Evolutionary conservation across 768 basidiomycete genomes (phyloP).

Genomic region (Leucocoprinus birnbaumii): DNA sequence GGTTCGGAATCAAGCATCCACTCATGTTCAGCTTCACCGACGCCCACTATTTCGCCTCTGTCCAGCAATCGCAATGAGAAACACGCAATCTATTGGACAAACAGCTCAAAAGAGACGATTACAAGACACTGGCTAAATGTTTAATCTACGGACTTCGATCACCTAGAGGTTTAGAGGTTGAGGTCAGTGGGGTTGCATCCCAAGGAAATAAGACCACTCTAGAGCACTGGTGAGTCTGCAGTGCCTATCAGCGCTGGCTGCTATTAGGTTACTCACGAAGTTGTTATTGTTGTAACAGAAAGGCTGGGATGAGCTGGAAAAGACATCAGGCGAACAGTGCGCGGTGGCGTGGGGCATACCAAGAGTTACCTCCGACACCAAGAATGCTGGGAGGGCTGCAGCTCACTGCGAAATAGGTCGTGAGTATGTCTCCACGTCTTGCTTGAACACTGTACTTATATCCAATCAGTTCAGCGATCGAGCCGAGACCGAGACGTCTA

Average conservation of each 20-base stretch:
- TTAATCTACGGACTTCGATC: too few species aligned
- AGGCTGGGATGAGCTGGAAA: slow-evolving; percentile 4
- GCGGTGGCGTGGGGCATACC: too few species aligned
- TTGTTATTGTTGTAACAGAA: slow-evolving; percentile 7
- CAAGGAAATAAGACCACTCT: slow-evolving; percentile 3
- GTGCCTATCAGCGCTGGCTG: background rate
- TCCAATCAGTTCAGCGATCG: slow-evolving; percentile 20
- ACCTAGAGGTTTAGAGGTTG: background rate
- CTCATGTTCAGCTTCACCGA: too few species aligned
- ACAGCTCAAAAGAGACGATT: too few species aligned
- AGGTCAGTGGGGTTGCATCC: slow-evolving; percentile 1
- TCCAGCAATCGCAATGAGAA: too few species aligned
- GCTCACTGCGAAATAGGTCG: slow-evolving; percentile 10
- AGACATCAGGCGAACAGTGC: background rate
- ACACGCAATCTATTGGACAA: too few species aligned
- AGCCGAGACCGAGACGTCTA: slow-evolving; percentile 13
- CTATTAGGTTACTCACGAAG: background rate
- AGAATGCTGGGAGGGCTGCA: slow-evolving; percentile 24
- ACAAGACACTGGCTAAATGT: too few species aligned
- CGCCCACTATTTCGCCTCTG: too few species aligned
- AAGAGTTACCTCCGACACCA: slow-evolving; percentile 19
- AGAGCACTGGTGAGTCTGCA: too few species aligned
- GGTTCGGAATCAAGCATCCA: too few species aligned
- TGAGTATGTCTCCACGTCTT: background rate
- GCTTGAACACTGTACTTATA: background rate